Evolutionary conservation across 2,329 filamentous ascomycete genomes (phyloP), one percentile per base, ranked within the genome.

Genomic region (Colletotrichum falcatum): DNA sequence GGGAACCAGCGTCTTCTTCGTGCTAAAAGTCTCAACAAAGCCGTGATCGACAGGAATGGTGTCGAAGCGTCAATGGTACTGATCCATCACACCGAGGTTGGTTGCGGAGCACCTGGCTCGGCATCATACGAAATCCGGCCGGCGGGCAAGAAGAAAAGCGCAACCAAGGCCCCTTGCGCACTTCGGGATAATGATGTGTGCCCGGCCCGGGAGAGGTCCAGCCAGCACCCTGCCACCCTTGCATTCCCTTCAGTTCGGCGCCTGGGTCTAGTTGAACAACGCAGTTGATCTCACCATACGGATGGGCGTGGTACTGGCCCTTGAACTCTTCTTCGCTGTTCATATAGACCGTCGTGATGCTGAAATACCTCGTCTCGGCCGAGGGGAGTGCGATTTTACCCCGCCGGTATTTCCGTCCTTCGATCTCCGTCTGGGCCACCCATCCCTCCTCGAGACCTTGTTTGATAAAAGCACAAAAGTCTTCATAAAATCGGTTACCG

Each of bases 261-360:
- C 73, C 77, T 5, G 80, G 71, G 68, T 87, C 85, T 16, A 89
- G 78, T 74, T 84, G 84, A 8, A 87, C 78, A 0, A 88, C 85
- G 72, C 86, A 87, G 73, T 88, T 88, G 74, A 87, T 87, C 78
- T 88, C 86, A 7, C 85, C 86, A 62, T 87, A 88, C 1, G 85
- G 85, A 74, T 87, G 85, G 5, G 78, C 77, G 72, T 87, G 85
- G 74, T 89, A 87, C 75, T 88, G 86, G n/a, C 69, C 65, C 8
- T 18, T 49, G 74, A 84, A 87, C n/a, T 79, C 82, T 7, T 83
- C 81, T 39, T 83, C 67, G 37, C 81, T 84, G n/a, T 87, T 81
- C 82, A 89, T 88, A 74, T 87, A 89, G 23, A 89, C 87, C 1
- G 86, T 84, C 2, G 87, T 89, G 74, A 89, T 87, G 73, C 83